Conservation (phyloP, 2,329 filamentous ascomycete genomes). For the Cladophialophora immunda region DNA sequence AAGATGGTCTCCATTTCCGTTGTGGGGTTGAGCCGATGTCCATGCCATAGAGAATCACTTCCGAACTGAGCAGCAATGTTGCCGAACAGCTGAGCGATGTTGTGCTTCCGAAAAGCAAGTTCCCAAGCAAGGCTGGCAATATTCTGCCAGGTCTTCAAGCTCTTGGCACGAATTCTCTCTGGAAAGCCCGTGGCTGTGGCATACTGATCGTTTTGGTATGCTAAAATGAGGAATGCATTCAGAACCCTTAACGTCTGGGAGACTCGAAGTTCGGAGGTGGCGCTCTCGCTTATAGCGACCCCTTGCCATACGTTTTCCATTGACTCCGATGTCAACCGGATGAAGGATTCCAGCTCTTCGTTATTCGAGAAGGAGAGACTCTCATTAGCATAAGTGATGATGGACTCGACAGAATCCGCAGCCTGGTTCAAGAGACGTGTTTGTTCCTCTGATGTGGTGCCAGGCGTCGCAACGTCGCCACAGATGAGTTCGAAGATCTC, state of each 20-base stretch:
- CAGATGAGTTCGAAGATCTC: constrained; percentile 16
- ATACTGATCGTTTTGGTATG: constrained; percentile 23
- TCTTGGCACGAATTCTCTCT: not conserved
- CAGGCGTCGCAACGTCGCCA: not conserved
- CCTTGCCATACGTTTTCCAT: constrained; percentile 19
- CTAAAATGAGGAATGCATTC: constrained; percentile 27
- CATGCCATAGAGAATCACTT: not conserved
- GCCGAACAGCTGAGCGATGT: constrained; percentile 16
- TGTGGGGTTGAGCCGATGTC: not conserved
- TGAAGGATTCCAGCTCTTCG: constrained; percentile 19
- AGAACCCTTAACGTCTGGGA: constrained; percentile 18
- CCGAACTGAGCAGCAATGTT: constrained; percentile 17
- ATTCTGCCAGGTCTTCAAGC: constrained; percentile 14
- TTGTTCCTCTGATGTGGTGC: not conserved
- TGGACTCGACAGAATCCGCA: constrained; percentile 18
- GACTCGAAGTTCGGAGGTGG: constrained; percentile 4
- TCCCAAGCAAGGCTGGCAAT: constrained; percentile 28
- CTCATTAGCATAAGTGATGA: constrained; percentile 25
- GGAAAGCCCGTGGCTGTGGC: not conserved
- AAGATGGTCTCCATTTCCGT: constrained; percentile 31
- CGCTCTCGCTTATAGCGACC: constrained; percentile 2
- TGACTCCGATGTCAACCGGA: constrained; percentile 1
- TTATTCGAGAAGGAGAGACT: constrained; percentile 18
- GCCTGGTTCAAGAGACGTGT: constrained; percentile 14
- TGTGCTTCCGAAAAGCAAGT: constrained; percentile 23